Evolutionary conservation across 225 moss, liverwort and hornwort genomes (phyloP).

Genomic region (Rhytidiadelphus loreus): DNA sequence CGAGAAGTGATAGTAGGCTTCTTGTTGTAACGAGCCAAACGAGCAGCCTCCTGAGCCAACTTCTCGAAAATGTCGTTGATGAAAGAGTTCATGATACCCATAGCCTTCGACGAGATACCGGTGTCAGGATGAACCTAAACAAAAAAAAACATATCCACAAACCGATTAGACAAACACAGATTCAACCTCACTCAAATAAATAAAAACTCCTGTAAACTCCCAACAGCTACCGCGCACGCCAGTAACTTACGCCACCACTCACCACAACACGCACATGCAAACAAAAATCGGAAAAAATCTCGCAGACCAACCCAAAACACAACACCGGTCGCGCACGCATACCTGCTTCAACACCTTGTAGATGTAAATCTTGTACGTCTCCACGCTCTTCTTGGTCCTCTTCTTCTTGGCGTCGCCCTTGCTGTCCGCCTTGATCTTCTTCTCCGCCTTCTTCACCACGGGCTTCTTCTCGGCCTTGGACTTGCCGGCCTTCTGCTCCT

Average conservation of each 20-base stretch:
- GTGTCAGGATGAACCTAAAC: constrained; percentile 15
- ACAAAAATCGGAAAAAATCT: accelerated
- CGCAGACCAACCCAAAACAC: too few relatives aligned
- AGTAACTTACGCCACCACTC: accelerated
- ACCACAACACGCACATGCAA: accelerated
- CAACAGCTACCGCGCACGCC: not conserved
- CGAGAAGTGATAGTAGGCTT: constrained; percentile 24
- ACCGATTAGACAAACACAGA: not conserved
- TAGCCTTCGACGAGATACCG: constrained; percentile 21
- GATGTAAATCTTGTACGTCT: constrained; percentile 48
- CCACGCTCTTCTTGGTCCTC: constrained; percentile 36
- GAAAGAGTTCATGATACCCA: constrained; percentile 38
- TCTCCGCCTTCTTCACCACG: constrained; percentile 31
- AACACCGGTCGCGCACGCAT: too few relatives aligned
- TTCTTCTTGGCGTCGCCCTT: constrained; percentile 49
- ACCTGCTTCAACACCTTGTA: constrained; percentile 56
- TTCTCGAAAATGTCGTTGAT: constrained; percentile 38
- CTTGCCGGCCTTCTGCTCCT: constrained; percentile 50
- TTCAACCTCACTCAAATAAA: accelerated
- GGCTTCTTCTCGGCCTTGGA: constrained; percentile 52
- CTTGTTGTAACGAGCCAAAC: constrained; percentile 24
- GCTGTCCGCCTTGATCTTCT: constrained; percentile 30
- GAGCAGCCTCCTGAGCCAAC: constrained; percentile 13
- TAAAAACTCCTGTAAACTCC: too few relatives aligned
- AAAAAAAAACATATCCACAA: too few relatives aligned